Evolutionary conservation across 768 basidiomycete genomes (phyloP).

Genomic region (Suillus bovinus): DNA sequence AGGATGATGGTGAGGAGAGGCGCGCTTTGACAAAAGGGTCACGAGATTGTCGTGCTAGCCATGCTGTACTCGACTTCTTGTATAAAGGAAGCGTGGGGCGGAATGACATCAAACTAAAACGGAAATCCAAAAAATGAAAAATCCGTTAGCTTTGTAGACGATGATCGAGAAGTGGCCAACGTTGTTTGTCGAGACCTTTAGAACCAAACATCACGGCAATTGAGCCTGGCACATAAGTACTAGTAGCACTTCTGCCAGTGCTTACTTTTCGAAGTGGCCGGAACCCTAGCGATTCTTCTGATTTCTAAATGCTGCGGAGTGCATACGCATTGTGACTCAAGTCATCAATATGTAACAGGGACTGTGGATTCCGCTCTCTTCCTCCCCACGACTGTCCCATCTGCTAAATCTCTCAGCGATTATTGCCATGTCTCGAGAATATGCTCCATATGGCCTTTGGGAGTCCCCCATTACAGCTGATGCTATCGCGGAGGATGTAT

Average conservation of each 20-base stretch:
- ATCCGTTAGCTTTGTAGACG: not conserved
- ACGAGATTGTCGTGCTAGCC: slow-evolving; percentile 68
- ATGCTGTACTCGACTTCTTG: slow-evolving; percentile 44
- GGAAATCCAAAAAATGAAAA: slow-evolving; percentile 10
- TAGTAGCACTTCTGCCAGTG: no score
- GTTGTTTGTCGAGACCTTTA: slow-evolving; percentile 4
- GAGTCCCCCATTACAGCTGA: slow-evolving; percentile 55
- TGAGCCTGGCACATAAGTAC: no score
- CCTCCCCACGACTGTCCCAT: not conserved
- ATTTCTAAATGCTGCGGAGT: not conserved
- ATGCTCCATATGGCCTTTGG: slow-evolving; percentile 65
- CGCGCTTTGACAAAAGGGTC: slow-evolving; percentile 74
- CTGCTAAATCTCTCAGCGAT: not conserved
- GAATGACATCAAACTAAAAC: slow-evolving; percentile 39
- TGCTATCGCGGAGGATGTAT: slow-evolving; percentile 47
- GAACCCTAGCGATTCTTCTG: not conserved
- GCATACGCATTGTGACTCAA: not conserved
- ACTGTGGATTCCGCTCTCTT: not conserved
- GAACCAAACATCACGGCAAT: slow-evolving; percentile 1
- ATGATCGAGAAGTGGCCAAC: not conserved
- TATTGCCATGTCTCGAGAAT: slow-evolving; percentile 16
- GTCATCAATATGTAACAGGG: not conserved
- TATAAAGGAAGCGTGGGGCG: slow-evolving; percentile 33
- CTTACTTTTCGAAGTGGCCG: not conserved
- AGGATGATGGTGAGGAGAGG: slow-evolving; percentile 43